Evolutionary conservation across 176 grass and related monocot species (phyloP).

Genomic region (Oryza glumipatula): DNA sequence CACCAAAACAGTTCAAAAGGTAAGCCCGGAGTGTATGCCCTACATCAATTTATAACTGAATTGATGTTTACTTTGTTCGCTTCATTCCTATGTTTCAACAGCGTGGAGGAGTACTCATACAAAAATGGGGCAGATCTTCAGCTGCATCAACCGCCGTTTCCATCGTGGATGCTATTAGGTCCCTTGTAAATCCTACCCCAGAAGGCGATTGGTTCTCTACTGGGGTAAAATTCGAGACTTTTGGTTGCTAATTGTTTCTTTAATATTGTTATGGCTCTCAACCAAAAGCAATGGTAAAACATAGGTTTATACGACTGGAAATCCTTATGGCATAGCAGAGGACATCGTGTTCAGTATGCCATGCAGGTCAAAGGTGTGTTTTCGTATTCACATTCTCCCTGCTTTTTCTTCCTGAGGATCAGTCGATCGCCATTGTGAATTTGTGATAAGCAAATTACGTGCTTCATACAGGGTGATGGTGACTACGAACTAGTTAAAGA

Average conservation of each 20-base stretch:
- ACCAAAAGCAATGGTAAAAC: constrained; percentile 12
- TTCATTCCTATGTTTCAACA: constrained; percentile 50
- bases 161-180: constrained; percentile 83
- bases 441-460: background rate
- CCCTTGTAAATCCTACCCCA: constrained; percentile 85
- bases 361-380: constrained; percentile 74
- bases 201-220: constrained; percentile 96
- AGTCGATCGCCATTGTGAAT: background rate
- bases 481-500: constrained; percentile 84
- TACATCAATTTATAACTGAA: constrained; percentile 2
- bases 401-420: background rate
- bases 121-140: constrained; percentile 99
- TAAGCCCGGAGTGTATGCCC: constrained; percentile 28
- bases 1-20: constrained; percentile 85
- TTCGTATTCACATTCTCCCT: background rate
- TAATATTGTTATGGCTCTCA: constrained; percentile 16
- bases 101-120: constrained; percentile 85
- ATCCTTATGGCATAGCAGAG: constrained; percentile 89
- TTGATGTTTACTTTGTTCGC: background rate
- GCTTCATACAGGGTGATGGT: constrained; percentile 70
- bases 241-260: constrained; percentile 9
- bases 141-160: constrained; percentile 97
- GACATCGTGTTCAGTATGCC: constrained; percentile 98
- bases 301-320: constrained; percentile 86
- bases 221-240: constrained; percentile 60